phyloP scores from a whole-genome alignment of 148 eudicot species.

The Amaranthus cruentus region DNA sequence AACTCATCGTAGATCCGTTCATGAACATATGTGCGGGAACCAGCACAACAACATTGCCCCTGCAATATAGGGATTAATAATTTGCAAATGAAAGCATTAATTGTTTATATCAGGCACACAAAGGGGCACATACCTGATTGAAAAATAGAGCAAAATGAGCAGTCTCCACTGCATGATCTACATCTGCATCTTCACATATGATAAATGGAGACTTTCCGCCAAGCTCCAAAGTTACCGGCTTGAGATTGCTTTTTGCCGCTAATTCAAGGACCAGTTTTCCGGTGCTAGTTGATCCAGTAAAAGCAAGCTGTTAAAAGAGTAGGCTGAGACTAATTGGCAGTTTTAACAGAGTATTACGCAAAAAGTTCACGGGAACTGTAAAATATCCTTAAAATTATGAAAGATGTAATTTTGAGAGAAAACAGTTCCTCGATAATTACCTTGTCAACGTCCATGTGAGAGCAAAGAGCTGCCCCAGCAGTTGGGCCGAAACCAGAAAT shows the following conservation, averaged over 20 bases:
- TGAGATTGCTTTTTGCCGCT: conserved; percentile 62
- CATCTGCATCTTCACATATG: conserved; percentile 62
- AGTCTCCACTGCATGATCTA: conserved; percentile 54
- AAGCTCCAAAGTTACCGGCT: conserved; percentile 56
- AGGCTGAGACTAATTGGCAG: neutral
- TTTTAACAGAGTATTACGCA: neutral
- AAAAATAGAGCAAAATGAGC: conserved; percentile 67
- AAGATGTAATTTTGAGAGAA: neutral
- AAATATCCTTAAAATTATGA: neutral
- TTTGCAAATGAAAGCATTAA: neutral
- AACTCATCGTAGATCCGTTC: conserved; percentile 76
- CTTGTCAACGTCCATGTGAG: conserved; percentile 67
- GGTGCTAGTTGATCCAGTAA: conserved; percentile 57
- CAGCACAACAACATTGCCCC: conserved; percentile 98
- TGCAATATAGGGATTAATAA: conserved; percentile 21
- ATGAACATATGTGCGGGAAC: conserved; percentile 85
- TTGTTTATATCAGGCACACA: neutral
- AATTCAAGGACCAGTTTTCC: conserved; percentile 42
- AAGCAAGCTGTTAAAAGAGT: conserved; percentile 39
- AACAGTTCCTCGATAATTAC: conserved; percentile 18
- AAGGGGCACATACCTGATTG: conserved; percentile 40
- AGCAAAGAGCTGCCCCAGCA: conserved; percentile 57
- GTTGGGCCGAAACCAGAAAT: conserved; percentile 59
- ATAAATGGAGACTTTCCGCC: conserved; percentile 72
- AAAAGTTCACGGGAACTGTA: neutral